phyloP scores from a whole-genome alignment of 768 basidiomycete genomes.

The Tubosaeta brunneosetosa region DNA sequence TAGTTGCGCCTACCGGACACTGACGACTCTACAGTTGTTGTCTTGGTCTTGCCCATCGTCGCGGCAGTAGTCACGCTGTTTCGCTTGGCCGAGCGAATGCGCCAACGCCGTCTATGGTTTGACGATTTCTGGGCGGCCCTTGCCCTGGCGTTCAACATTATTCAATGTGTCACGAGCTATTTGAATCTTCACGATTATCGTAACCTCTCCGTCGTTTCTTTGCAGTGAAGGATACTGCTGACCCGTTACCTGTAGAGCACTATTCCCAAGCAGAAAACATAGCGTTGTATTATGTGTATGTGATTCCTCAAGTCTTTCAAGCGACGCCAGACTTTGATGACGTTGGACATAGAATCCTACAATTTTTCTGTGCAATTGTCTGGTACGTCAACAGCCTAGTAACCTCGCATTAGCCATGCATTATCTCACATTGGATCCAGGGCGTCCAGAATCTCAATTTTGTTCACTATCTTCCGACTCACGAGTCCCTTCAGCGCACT shows the following conservation, averaged over 20 bases:
- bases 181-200: conserved; percentile 2
- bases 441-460: conserved; percentile 2
- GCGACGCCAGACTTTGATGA: background rate
- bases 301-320: too few species aligned
- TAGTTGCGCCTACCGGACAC: background rate
- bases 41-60: background rate
- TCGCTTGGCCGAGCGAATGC: background rate
- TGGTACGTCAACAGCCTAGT: background rate
- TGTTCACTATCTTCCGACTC: conserved; percentile 5
- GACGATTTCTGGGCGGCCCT: conserved; percentile 1
- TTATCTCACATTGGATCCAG: background rate
- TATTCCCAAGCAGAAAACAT: background rate
- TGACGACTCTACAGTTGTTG: background rate
- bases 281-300: conserved; percentile 2
- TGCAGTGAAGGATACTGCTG: background rate
- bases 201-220: background rate
- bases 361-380: background rate
- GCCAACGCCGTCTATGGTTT: too few species aligned
- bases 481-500: background rate
- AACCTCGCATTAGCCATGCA: background rate
- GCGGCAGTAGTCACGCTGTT: background rate
- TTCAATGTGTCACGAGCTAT: background rate
- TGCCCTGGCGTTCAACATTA: background rate
- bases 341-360: too few species aligned
- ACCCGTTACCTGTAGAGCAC: background rate